phyloP scores from a whole-genome alignment of 805 yeast species.

The Isabelozyma rhagii region DNA sequence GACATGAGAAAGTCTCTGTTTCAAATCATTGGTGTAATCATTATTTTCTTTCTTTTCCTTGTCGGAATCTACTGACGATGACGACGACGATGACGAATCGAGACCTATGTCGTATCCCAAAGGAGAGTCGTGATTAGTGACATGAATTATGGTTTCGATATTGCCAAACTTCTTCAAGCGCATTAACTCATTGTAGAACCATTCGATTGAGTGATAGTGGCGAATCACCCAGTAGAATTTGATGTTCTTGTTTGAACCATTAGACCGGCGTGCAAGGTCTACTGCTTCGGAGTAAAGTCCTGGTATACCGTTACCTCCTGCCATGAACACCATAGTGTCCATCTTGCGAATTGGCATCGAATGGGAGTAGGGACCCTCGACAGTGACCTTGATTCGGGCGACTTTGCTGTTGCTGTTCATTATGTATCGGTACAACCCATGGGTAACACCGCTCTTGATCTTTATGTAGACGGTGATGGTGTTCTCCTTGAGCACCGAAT shows the following conservation, averaged over 20 bases:
- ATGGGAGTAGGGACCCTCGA: conserved; percentile 42
- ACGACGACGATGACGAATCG: background rate
- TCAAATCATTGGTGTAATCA: conserved; percentile 9
- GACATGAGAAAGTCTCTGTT: conserved; percentile 27
- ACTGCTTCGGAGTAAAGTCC: conserved; percentile 33
- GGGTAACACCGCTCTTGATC: conserved; percentile 38
- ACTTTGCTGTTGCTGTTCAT: conserved; percentile 27
- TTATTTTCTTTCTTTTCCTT: conserved; percentile 1
- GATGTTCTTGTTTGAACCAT: conserved; percentile 9
- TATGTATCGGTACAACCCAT: conserved; percentile 32
- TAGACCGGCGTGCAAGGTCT: conserved; percentile 15
- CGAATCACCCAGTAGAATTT: conserved; percentile 40
- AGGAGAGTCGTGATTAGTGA: conserved; percentile 29
- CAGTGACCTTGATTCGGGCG: conserved; percentile 25
- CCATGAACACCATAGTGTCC: conserved; percentile 18
- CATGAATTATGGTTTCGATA: conserved; percentile 38
- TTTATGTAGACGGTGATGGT: conserved; percentile 43
- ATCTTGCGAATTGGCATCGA: conserved; percentile 17
- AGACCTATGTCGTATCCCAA: background rate
- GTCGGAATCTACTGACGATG: background rate
- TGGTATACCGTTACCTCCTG: conserved; percentile 43
- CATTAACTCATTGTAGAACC: conserved; percentile 36
- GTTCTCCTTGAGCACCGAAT: conserved; percentile 14
- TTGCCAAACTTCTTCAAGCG: conserved; percentile 27
- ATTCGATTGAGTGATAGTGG: conserved; percentile 35